Base-by-base conservation (phyloP, 148 eudicot genomes). In the Chenopodium berlandieri region DNA sequence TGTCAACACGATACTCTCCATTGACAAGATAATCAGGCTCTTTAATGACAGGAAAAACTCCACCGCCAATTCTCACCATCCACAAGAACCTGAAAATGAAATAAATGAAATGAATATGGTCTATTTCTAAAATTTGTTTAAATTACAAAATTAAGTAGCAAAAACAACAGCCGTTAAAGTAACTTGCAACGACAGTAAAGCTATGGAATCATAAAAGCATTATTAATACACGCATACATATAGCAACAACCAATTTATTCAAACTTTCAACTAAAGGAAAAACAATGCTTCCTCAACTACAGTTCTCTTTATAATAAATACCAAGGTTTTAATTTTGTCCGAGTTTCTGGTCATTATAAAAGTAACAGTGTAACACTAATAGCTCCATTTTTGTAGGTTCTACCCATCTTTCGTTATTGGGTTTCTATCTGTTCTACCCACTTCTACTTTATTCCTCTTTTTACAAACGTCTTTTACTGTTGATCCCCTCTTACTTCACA, bases 31-130 rank as follows among this genome's bases (percentile, higher is more conserved):
- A 96, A 85, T 96, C 99, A 77, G 98, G 93, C 83, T 96, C 99
- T 88, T 94, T 96, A 76, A 96, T 96, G 83, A 94, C 92, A 78
- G 99, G 99, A 78, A 92, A 96, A 63, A 96, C 99, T 60, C 98
- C 97, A 65, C 99, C 99, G 80, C 99, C 99, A 83, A 96, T 94
- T 85, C 99, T 90, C 75, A 96, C 99, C 99, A 96, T 96, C 99
- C 99, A 96, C 84, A 96, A 87, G 88, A 96, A 96, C 71, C 99
- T 96, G 82, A 75, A 67, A 77, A 63, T 14, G 7, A 81, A 65
- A 72, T 22, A 9, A 64, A 74, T 34, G 23, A 13, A 64, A 37
- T 23, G 67, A 30, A 75, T n/a, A 66, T 9, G 40, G 34, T 48
- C 48, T 47, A 2, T 23, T 27, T 25, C 7, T 30, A 4, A 3